Percentiles rank a stretch among this genome's conserved stretches.
phyloP scores from a whole-genome alignment of 1,284 basidiomycete genomes.

The Leccinum ambiguum region DNA sequence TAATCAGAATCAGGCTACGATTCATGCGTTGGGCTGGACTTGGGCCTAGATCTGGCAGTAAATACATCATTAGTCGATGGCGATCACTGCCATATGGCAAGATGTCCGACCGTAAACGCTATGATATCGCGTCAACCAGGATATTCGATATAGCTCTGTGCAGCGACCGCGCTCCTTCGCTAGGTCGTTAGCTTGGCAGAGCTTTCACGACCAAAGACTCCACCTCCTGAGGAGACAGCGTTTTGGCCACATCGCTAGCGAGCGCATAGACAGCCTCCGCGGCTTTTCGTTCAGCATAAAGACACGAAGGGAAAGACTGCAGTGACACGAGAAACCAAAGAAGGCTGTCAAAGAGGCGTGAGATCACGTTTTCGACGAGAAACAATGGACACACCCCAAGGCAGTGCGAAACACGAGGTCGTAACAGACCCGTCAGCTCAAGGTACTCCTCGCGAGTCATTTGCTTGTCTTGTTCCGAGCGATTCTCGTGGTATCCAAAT shows the following conservation, averaged over 20 bases:
- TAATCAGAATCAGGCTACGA: neutral
- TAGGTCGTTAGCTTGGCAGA: constrained; percentile 56
- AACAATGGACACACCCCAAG: constrained; percentile 50
- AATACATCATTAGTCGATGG: constrained; percentile 13
- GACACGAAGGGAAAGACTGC: constrained; percentile 77
- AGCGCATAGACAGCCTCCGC: constrained; percentile 66
- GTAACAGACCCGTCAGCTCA: constrained; percentile 62
- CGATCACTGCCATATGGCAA: neutral
- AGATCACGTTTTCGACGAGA: constrained; percentile 5
- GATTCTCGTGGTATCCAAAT: constrained; percentile 58
- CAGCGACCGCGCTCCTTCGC: constrained; percentile 75
- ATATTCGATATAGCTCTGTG: constrained; percentile 74
- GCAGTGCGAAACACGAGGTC: constrained; percentile 65
- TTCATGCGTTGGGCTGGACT: constrained; percentile 15
- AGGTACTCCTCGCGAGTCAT: constrained; percentile 73
- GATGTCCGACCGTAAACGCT: constrained; percentile 12
- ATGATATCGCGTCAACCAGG: constrained; percentile 51
- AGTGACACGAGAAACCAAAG: constrained; percentile 74
- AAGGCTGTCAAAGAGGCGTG: constrained; percentile 49
- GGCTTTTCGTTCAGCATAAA: constrained; percentile 69
- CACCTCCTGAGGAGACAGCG: constrained; percentile 48
- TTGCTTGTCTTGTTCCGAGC: constrained; percentile 47
- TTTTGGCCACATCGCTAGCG: constrained; percentile 46
- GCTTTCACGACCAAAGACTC: constrained; percentile 57
- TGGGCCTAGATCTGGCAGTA: constrained; percentile 19